phyloP scores from a whole-genome alignment of 305 asterid genomes.

The Solanum hybrid region DNA sequence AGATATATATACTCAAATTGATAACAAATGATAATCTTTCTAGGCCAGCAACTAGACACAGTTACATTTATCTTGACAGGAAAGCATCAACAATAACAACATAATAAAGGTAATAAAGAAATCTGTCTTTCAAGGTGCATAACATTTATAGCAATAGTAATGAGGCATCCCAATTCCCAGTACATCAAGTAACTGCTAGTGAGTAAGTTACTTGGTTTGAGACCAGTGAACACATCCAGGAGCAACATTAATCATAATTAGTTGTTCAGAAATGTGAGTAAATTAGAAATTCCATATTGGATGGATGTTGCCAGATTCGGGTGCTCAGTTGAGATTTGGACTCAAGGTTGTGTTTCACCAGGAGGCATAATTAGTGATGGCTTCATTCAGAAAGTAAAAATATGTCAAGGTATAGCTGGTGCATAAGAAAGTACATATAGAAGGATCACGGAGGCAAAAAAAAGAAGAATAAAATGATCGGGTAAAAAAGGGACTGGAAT shows the following conservation, averaged over 20 bases:
- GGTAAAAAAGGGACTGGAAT: neutral
- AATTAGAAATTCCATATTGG: conserved; percentile 35
- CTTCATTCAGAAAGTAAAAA: conserved; percentile 16
- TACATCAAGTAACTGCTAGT: neutral
- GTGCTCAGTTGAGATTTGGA: conserved; percentile 9
- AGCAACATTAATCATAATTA: neutral
- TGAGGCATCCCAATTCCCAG: neutral
- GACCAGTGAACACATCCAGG: neutral
- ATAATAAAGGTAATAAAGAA: neutral
- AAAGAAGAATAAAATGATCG: neutral
- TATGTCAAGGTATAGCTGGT: neutral
- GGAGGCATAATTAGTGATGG: conserved; percentile 18
- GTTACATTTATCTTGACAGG: neutral
- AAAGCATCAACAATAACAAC: neutral
- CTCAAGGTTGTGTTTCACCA: conserved; percentile 11
- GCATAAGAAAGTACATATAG: neutral
- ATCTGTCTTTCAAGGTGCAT: neutral
- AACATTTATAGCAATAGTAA: neutral
- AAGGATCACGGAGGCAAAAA: neutral
- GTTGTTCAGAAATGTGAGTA: conserved; percentile 9
- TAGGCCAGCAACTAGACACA: neutral
- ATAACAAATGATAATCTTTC: neutral
- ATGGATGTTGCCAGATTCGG: conserved; percentile 6
- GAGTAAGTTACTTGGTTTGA: neutral
- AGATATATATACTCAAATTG: neutral